Base-by-base conservation (phyloP, 495 filamentous ascomycete species). In the Coniosporium apollinis region DNA sequence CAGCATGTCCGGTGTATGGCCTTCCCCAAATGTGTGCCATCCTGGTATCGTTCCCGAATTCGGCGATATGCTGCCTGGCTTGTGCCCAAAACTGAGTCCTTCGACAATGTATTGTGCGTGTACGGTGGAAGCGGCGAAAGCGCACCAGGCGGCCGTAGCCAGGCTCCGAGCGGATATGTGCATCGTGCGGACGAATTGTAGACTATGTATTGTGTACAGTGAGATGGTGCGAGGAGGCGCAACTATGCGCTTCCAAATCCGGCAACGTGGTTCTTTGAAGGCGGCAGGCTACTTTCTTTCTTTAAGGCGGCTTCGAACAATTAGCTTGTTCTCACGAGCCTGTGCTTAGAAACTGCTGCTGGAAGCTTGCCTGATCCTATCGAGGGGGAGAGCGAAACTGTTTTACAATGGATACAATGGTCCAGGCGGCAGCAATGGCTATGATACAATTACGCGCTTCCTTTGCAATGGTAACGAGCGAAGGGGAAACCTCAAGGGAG, bases 11-110 rank as follows among this genome's bases (percentile, higher is more conserved):
- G 87, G 79, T 4, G 60, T 50, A 47, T 73, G 64, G 37, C 78
- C 79, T 25, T 74, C 72, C 50, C 86, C 83, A 33, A 69, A 67
- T 25, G 85, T 57, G 36, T 67, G 57, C 64, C 76, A 94, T 34
- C 68, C 66, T 3, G 74, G 74, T 30, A 82, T 65, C 17, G 50
- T 59, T 32, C 67, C 56, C 30, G 55, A 50, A 46, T 63, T 68
- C 13, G 66, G 63, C 7, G 76, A 74, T 44, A 81, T 55, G 26
- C 66, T 74, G 33, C 60, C 57, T n/a, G n/a, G n/a, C 35, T 68
- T 67, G 47, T 78, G 70, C 14, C 84, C 84, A 52, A 94, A 94
- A 51, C 79, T 86, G 19, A 65, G 74, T 57, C 58, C 75, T 34
- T 77, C 67, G 44, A 75, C 60, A 8, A 76, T 59, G 28, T 66